Evolutionary conservation across 805 yeast genomes (phyloP).

Genomic region (Candida corydali): DNA sequence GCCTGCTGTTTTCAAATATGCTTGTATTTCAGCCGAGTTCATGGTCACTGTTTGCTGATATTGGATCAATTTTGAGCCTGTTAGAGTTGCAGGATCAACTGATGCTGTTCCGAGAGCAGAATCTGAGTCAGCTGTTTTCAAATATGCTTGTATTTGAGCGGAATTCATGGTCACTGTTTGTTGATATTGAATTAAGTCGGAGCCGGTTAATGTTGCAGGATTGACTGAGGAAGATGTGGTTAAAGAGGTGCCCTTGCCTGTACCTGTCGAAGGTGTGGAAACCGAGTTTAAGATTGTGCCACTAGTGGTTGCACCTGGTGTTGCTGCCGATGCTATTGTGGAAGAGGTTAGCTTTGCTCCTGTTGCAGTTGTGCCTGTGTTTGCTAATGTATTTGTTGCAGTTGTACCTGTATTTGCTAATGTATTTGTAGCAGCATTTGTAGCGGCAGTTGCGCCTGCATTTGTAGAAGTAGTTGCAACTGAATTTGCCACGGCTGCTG

Average conservation of each 20-base stretch:
- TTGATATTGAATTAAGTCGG: conserved; percentile 9
- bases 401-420: conserved; percentile 12
- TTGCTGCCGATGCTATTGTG: conserved; percentile 6
- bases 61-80: conserved; percentile 11
- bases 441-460: conserved; percentile 13
- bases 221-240: conserved; percentile 3
- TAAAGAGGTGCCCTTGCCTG: too few species aligned
- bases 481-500: conserved; percentile 14
- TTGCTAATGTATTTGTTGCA: conserved; percentile 9
- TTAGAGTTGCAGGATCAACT: conserved; percentile 14
- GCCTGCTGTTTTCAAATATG: conserved; percentile 7
- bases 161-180: conserved; percentile 12
- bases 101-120: conserved; percentile 13
- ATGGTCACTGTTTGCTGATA: conserved; percentile 10
- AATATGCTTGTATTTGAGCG: conserved; percentile 8
- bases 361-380: conserved; percentile 7
- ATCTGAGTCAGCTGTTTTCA: conserved; percentile 5
- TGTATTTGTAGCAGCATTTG: conserved; percentile 11
- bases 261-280: too few species aligned
- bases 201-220: conserved; percentile 15
- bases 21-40: conserved; percentile 11
- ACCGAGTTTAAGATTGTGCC: conserved; percentile 8
- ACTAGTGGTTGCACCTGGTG: conserved; percentile 10
- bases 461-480: conserved; percentile 13
- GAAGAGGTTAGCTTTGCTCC: conserved; percentile 14